A percentile compares a stretch with the other conserved stretches of the same genome.
phyloP scores from a whole-genome alignment of 768 basidiomycete genomes.

The Termitomyces bulborhizus region DNA sequence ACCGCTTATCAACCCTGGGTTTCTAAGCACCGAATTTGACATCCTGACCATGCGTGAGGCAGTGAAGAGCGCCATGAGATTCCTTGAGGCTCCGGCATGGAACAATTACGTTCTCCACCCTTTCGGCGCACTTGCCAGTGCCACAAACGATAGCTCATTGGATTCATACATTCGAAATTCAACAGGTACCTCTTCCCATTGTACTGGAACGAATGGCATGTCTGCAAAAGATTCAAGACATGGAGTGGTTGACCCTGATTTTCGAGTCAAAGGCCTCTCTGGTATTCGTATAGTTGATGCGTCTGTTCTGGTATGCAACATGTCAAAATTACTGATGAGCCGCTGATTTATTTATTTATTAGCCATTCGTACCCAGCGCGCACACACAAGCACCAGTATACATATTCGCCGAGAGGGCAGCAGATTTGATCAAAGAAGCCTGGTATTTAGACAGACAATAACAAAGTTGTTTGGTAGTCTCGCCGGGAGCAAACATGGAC shows the following conservation, averaged over 20 bases:
- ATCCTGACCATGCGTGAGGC: conserved; percentile 11
- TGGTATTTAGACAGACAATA: neutral
- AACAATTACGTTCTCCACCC: conserved; percentile 8
- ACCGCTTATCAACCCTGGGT: conserved; percentile 13
- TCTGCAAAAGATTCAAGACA: conserved; percentile 5
- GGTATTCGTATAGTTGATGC: conserved; percentile 16
- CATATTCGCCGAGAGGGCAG: conserved; percentile 14
- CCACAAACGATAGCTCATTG: conserved; percentile 4
- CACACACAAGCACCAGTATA: conserved; percentile 14
- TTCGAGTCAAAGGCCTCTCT: conserved; percentile 10
- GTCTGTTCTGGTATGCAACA: conserved; percentile 12
- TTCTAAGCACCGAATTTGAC: conserved; percentile 12
- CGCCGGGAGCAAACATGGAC: neutral
- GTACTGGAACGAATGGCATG: conserved; percentile 11
- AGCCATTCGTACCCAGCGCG: conserved; percentile 12
- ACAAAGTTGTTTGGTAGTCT: neutral
- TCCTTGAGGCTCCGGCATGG: conserved; percentile 11
- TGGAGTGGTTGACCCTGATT: conserved; percentile 15
- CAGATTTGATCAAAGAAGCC: conserved; percentile 11
- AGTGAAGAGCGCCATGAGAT: conserved; percentile 11
- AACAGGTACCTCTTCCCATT: conserved; percentile 7
- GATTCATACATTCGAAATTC: conserved; percentile 5
- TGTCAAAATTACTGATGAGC: too few species aligned
- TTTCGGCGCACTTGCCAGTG: conserved; percentile 7
- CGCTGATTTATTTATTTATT: neutral